Evolutionary conservation across 169 alveolate genomes (phyloP), one percentile per base, ranked within the genome.

Genomic region (Cryptosporidium sp.): DNA sequence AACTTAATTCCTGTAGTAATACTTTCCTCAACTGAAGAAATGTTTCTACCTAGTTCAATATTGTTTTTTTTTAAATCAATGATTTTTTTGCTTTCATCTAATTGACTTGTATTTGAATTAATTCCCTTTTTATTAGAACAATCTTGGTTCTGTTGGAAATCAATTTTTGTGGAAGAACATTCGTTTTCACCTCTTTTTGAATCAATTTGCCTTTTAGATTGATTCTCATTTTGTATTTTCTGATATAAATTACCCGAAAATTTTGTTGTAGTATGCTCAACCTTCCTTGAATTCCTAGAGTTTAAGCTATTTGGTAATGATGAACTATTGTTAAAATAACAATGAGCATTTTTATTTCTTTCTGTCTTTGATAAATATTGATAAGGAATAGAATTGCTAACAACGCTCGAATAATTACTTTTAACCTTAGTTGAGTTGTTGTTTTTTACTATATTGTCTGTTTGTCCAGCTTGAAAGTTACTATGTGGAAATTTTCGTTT

Each of bases 401-500:
- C 2, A 65, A 14, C 33, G 31, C 31, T n/a, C 31, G 71, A 65
- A 37, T 65, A 37, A 29, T n/a, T 33, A n/a, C 33, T 33, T 37
- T 31, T 65, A 35, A 6, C 23, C 31, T 65, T 31, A 37, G 5
- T 29, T 33, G 71, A 6, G 50, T 12, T 14, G 31, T 31, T 37
- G 12, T 29, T 37, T 39, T 65, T 65, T 65, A 35, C 29, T 33
- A 4, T 37, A n/a, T n/a, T 26, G 37, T 58, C 71, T 12, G 29
- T 35, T 31, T 70, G 84, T 33, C 86, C 68, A 73, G 51, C 7
- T 51, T 73, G 86, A 37, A 58, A 50, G 29, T 62, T 35, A 74
- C 18, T 61, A 61, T 80, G 48, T 62, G 89, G 23, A 62, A 43
- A 80, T 62, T 80, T 80, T 14, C 89, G 89, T 48, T 80, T 80